Evolutionary conservation across 2,329 filamentous ascomycete species (phyloP).

Genomic region (Achaetomium macrosporum): DNA sequence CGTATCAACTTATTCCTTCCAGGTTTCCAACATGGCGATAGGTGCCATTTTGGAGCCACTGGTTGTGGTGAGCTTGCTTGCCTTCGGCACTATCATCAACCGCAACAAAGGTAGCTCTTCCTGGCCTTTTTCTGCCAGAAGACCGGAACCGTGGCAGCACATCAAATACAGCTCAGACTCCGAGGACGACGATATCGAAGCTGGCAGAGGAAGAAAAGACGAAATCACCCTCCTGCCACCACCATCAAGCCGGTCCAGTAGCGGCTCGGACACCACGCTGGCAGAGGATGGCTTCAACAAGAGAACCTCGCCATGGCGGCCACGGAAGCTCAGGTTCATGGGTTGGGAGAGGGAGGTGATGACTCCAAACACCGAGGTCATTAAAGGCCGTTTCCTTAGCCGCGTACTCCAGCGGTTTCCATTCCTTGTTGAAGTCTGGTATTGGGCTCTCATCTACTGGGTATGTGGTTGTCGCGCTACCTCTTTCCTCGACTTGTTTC

Average conservation of each 20-base stretch:
- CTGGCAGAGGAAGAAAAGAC: constrained; percentile 11
- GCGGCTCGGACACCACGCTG: constrained; percentile 24
- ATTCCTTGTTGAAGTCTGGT: constrained; percentile 70
- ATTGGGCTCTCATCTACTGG: constrained; percentile 73
- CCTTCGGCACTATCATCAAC: constrained; percentile 58
- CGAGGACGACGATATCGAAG: constrained; percentile 23
- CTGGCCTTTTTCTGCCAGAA: constrained; percentile 19
- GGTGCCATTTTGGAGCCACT: constrained; percentile 57
- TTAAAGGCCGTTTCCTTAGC: constrained; percentile 55
- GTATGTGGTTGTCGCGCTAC: constrained; percentile 37
- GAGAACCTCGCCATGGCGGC: constrained; percentile 18
- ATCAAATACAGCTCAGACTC: constrained; percentile 26
- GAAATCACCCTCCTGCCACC: constrained; percentile 4
- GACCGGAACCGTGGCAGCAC: constrained; percentile 25
- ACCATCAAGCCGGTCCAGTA: constrained; percentile 15
- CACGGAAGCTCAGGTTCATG: constrained; percentile 32
- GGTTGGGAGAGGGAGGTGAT: constrained; percentile 42
- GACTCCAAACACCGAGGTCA: constrained; percentile 57
- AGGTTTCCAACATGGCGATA: constrained; percentile 32
- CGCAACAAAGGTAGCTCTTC: constrained; percentile 32
- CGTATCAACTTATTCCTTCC: not conserved
- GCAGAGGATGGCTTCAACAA: constrained; percentile 12
- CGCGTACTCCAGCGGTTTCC: constrained; percentile 61
- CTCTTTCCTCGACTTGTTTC: not conserved
- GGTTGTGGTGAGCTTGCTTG: constrained; percentile 52